These are phyloP conservation scores for Magnusiomyces tetraspermus DNA, from an alignment of 1,139 yeast genomes.

Conservation along the genomic window DNA sequence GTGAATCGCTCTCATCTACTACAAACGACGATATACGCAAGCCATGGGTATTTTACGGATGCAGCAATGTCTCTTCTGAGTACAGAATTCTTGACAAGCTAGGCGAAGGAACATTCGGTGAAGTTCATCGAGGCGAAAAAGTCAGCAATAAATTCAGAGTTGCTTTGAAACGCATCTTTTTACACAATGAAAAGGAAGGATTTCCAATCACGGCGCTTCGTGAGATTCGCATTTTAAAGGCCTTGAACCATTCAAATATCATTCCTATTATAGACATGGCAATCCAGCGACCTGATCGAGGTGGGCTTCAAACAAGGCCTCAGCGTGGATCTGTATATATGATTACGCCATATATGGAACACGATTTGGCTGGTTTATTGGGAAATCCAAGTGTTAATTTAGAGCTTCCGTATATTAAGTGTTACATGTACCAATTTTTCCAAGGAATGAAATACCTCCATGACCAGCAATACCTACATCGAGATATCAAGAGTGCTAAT, in stretches of 20 bases:
- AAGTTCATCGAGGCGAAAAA: slow-evolving; percentile 66
- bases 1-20: no score
- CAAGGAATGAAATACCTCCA: slow-evolving; percentile 79
- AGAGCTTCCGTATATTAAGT: slow-evolving; percentile 62
- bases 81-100: slow-evolving; percentile 56
- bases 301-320: slow-evolving; percentile 8
- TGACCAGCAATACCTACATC: slow-evolving; percentile 53
- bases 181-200: slow-evolving; percentile 77
- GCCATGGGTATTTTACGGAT: slow-evolving; percentile 24
- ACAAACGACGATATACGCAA: neutral
- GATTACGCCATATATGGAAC: slow-evolving; percentile 88
- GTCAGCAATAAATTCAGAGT: slow-evolving; percentile 47
- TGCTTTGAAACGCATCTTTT: slow-evolving; percentile 75
- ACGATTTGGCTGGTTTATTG: slow-evolving; percentile 85
- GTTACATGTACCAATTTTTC: slow-evolving; percentile 70
- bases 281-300: slow-evolving; percentile 41
- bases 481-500: slow-evolving; percentile 94
- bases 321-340: slow-evolving; percentile 52
- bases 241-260: slow-evolving; percentile 59
- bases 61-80: slow-evolving; percentile 29
- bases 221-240: slow-evolving; percentile 77
- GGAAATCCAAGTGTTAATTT: slow-evolving; percentile 69
- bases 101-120: slow-evolving; percentile 88
- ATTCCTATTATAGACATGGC: slow-evolving; percentile 77
- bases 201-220: slow-evolving; percentile 93